Evolutionary conservation across 352 stramenopile genomes (phyloP).

Genomic region (Phytophthora pisi): DNA sequence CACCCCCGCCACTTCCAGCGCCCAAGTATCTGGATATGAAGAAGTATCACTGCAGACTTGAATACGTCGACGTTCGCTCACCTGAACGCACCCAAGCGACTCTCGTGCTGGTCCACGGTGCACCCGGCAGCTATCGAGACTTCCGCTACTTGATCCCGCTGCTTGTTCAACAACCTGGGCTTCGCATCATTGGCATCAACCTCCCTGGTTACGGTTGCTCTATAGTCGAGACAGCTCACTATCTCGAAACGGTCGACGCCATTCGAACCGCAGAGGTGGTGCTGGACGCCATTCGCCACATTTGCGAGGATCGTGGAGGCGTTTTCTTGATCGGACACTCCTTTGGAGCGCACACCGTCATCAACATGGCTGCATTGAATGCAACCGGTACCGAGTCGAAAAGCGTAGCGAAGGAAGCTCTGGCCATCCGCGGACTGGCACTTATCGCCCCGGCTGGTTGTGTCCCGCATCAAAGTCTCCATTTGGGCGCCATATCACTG

Average conservation of each 20-base stretch:
- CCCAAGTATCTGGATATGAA: slow-evolving; percentile 19
- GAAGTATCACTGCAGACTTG: slow-evolving; percentile 28
- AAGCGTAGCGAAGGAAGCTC: not conserved
- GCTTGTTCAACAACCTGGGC: not conserved
- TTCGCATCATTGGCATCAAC: slow-evolving; percentile 12
- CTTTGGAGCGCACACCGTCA: slow-evolving; percentile 46
- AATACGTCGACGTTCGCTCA: slow-evolving; percentile 6
- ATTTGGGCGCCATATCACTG: slow-evolving; percentile 17
- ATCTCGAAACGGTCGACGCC: slow-evolving; percentile 34
- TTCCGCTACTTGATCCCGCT: slow-evolving; percentile 3
- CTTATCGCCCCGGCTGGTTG: slow-evolving; percentile 47
- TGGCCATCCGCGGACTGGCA: slow-evolving; percentile 14
- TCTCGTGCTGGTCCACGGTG: not conserved
- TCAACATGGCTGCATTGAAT: slow-evolving; percentile 49
- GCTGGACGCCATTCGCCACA: slow-evolving; percentile 30
- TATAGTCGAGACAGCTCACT: slow-evolving; percentile 22
- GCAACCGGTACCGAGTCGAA: not conserved
- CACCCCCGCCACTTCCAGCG: slow-evolving; percentile 29
- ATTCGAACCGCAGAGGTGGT: slow-evolving; percentile 30
- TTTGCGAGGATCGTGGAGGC: slow-evolving; percentile 42
- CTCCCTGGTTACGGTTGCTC: slow-evolving; percentile 32
- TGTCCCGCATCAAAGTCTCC: slow-evolving; percentile 42
- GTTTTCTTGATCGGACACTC: slow-evolving; percentile 21
- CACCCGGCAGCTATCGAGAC: slow-evolving; percentile 8
- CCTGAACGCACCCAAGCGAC: not conserved